phyloP scores from a whole-genome alignment of 2,329 filamentous ascomycete genomes.

The Alternaria gansuensis region DNA sequence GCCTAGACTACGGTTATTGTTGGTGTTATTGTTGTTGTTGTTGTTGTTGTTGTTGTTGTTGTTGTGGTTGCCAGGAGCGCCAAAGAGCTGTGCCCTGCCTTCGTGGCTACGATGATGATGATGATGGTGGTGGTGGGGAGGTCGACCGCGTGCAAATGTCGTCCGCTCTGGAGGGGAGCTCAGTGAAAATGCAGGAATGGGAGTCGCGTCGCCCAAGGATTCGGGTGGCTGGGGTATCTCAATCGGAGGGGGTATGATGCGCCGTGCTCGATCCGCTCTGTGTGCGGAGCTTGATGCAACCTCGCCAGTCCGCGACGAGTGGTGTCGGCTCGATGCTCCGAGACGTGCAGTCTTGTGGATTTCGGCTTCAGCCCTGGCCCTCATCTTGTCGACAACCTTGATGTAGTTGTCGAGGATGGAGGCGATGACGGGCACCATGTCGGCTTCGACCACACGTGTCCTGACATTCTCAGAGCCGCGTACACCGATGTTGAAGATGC shows the following conservation, averaged over 20 bases:
- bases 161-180: conserved; percentile 76
- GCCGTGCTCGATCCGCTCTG: conserved; percentile 62
- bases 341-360: conserved; percentile 67
- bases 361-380: conserved; percentile 84
- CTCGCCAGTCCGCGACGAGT: conserved; percentile 54
- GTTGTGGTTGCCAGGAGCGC: conserved; percentile 25
- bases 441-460: conserved; percentile 94
- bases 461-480: conserved; percentile 92
- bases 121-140: conserved; percentile 60
- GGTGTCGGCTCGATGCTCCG: conserved; percentile 51
- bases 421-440: conserved; percentile 98
- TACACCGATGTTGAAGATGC: conserved; percentile 98
- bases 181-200: conserved; percentile 69
- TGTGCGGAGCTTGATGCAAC: conserved; percentile 49
- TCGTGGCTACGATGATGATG: conserved; percentile 61
- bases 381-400: conserved; percentile 90
- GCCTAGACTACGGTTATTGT: conserved; percentile 58
- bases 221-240: conserved; percentile 70
- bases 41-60: conserved; percentile 15
- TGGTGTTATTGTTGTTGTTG: too few species aligned
- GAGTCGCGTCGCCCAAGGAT: conserved; percentile 67
- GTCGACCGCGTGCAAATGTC: conserved; percentile 67
- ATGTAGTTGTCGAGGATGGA: conserved; percentile 99
- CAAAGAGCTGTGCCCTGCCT: conserved; percentile 47
- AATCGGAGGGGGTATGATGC: conserved; percentile 86